Evolutionary conservation across 2,329 filamentous ascomycete genomes (phyloP).

Genomic region (Nemania diffusa): DNA sequence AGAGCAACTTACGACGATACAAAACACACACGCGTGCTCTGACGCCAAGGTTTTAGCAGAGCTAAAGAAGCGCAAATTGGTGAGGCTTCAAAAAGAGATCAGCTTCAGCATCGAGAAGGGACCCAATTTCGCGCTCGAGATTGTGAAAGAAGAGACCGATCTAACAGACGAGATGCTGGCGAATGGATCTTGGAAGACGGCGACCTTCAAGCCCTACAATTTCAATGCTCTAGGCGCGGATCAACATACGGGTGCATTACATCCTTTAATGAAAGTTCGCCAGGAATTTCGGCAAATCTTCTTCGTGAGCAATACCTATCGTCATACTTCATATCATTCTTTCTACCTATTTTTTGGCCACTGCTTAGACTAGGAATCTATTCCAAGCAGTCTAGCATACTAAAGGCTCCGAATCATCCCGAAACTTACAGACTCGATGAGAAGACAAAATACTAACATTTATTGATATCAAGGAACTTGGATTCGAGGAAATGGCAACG

Average conservation of each 20-base stretch:
- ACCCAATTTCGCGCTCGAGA: conserved; percentile 85
- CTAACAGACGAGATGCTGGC: conserved; percentile 92
- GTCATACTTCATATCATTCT: neutral
- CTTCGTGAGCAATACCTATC: conserved; percentile 67
- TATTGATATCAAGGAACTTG: conserved; percentile 14
- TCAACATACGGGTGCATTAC: conserved; percentile 70
- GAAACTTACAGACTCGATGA: too few species aligned
- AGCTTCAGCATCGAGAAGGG: conserved; percentile 87
- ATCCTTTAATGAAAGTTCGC: conserved; percentile 90
- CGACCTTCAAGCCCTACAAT: conserved; percentile 81
- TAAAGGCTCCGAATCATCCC: neutral
- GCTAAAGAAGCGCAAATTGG: conserved; percentile 90
- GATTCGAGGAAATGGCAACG: conserved; percentile 32
- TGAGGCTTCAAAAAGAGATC: conserved; percentile 84
- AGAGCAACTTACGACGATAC: conserved; percentile 78
- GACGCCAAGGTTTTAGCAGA: conserved; percentile 83
- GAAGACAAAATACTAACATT: neutral
- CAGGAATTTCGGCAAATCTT: conserved; percentile 96
- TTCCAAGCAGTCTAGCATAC: too few species aligned
- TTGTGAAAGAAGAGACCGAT: conserved; percentile 93
- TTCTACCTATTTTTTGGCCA: too few species aligned
- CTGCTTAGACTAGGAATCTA: too few species aligned
- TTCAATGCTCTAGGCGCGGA: conserved; percentile 67
- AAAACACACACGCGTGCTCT: conserved; percentile 72
- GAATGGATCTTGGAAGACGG: conserved; percentile 90